Evolutionary conservation across 2,329 filamentous ascomycete species (phyloP).

Genomic region (Aschersonia sp.): DNA sequence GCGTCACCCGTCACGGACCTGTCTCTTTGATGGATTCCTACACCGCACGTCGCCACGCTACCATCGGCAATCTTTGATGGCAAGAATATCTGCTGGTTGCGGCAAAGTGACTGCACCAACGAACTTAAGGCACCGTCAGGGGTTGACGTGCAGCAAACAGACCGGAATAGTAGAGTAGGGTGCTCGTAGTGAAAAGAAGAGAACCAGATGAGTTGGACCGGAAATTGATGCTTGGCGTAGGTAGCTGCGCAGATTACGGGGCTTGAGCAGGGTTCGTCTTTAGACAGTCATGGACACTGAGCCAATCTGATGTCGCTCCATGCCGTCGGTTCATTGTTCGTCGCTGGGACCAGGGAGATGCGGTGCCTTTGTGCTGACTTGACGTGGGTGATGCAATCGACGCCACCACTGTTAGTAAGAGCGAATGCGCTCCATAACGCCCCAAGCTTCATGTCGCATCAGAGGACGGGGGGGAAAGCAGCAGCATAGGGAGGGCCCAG

Average conservation of each 20-base stretch:
- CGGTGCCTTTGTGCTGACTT: neutral
- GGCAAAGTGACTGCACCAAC: no score
- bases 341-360: neutral
- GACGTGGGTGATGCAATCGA: neutral
- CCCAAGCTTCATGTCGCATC: neutral
- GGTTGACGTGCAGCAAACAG: no score
- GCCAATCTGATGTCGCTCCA: neutral
- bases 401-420: constrained; percentile 2
- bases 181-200: no score
- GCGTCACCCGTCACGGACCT: no score
- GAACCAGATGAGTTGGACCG: no score
- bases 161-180: no score
- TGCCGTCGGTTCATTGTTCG: neutral
- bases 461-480: neutral
- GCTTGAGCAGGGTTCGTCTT: neutral
- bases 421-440: neutral
- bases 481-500: neutral
- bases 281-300: neutral
- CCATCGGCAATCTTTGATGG: no score
- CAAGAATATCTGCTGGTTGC: no score
- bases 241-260: constrained; percentile 2
- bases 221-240: neutral
- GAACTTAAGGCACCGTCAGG: no score
- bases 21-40: no score
- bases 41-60: no score